Conservation (phyloP, 768 basidiomycete genomes). For the Megacollybia marginata region DNA sequence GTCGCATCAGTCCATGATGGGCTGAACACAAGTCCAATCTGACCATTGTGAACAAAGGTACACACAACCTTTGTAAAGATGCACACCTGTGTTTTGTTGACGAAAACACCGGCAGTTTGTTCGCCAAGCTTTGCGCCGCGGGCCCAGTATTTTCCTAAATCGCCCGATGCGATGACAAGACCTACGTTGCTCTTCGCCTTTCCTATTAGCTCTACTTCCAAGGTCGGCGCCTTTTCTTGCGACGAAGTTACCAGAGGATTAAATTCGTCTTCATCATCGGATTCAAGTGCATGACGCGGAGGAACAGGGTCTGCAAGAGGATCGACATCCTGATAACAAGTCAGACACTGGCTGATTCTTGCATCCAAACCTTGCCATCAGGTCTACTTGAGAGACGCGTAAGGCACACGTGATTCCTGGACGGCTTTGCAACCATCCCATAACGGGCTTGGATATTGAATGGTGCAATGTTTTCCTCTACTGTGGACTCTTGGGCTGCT, state of each 20-base stretch:
- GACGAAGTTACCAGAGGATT: conserved; percentile 27
- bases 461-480: no score
- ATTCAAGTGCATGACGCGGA: conserved; percentile 56
- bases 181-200: conserved; percentile 14
- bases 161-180: conserved; percentile 40
- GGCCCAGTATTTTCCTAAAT: conserved; percentile 43
- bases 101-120: conserved; percentile 36
- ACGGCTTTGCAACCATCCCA: no score
- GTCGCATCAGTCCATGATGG: conserved; percentile 40
- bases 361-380: no score
- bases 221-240: conserved; percentile 10
- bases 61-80: neutral
- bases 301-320: conserved; percentile 50
- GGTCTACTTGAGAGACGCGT: no score
- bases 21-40: conserved; percentile 47
- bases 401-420: no score
- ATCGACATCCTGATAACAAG: conserved; percentile 19
- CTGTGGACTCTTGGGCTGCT: no score
- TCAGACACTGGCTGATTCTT: no score
- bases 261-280: conserved; percentile 62
- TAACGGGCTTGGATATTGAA: no score
- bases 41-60: neutral
- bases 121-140: conserved; percentile 44
- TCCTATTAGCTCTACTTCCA: conserved; percentile 32
- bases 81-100: conserved; percentile 38